Evolutionary conservation across 2,329 filamentous ascomycete genomes (phyloP).

Genomic region (Pyrenophora seminiperda): DNA sequence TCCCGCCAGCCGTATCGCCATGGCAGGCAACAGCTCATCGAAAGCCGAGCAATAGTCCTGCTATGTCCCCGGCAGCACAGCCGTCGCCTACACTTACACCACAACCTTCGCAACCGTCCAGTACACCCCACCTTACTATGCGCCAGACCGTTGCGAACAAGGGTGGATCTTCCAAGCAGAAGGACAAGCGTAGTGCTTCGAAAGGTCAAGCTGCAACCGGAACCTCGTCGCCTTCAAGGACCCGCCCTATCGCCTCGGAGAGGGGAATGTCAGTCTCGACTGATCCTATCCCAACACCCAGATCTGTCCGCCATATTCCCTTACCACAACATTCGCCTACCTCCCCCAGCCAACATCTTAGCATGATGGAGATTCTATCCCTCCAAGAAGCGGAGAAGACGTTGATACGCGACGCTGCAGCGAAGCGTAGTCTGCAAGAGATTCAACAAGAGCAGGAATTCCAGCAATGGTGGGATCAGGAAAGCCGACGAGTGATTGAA

Average conservation of each 20-base stretch:
- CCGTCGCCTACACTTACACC: constrained; percentile 21
- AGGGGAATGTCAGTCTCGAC: constrained; percentile 45
- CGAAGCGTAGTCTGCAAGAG: constrained; percentile 87
- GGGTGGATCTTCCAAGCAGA: constrained; percentile 31
- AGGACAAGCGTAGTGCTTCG: constrained; percentile 26
- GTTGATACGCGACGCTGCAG: constrained; percentile 77
- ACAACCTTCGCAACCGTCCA: constrained; percentile 27
- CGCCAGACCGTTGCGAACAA: constrained; percentile 61
- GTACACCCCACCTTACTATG: constrained; percentile 62
- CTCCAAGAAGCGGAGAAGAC: constrained; percentile 86
- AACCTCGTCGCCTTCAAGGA: constrained; percentile 33
- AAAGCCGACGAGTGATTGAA: constrained; percentile 73
- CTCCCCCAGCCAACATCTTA: constrained; percentile 70
- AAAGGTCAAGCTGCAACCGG: constrained; percentile 19
- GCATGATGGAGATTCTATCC: constrained; percentile 85
- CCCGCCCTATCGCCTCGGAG: constrained; percentile 30
- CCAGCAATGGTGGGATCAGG: constrained; percentile 93
- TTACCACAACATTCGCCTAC: constrained; percentile 64
- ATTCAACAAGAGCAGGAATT: constrained; percentile 98
- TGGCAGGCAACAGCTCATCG: constrained; percentile 42
- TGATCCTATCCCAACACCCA: constrained; percentile 47
- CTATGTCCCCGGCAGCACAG: constrained; percentile 13
- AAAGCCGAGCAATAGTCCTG: constrained; percentile 33
- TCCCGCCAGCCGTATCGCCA: constrained; percentile 41
- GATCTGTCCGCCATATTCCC: constrained; percentile 54